Conservation (phyloP, 2,329 filamentous ascomycete species). For the Penicillium glabrum region DNA sequence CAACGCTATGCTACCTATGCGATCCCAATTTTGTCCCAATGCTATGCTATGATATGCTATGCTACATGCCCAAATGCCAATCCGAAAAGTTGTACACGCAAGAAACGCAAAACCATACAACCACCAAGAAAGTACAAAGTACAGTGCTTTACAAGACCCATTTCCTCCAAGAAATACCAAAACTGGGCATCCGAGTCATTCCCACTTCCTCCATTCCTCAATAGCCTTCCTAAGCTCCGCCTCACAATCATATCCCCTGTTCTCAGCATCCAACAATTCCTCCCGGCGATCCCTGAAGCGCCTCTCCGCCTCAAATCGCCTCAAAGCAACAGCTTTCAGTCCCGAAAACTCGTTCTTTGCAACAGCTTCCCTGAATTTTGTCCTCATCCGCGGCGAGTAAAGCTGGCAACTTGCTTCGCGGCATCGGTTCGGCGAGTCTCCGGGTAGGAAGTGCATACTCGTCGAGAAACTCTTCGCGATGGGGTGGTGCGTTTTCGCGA, state of each 20-base stretch:
- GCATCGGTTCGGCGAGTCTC: conserved; percentile 41
- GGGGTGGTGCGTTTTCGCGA: conserved; percentile 53
- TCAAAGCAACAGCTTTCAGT: conserved; percentile 62
- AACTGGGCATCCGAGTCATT: conserved; percentile 36
- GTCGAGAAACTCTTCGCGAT: conserved; percentile 67
- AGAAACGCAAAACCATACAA: background rate
- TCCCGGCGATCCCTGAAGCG: conserved; percentile 59
- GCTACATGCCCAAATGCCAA: background rate
- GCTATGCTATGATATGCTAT: conserved; percentile 1
- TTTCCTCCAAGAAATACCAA: background rate
- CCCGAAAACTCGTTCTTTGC: conserved; percentile 65
- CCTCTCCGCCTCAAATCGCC: conserved; percentile 57
- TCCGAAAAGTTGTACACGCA: background rate
- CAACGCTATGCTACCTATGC: background rate
- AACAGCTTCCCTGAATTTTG: conserved; percentile 67
- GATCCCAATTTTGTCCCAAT: background rate
- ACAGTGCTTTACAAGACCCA: background rate
- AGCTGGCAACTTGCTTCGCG: conserved; percentile 66
- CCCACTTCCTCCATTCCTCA: conserved; percentile 55
- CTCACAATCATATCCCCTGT: conserved; percentile 54
- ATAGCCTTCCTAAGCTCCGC: conserved; percentile 50
- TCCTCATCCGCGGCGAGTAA: conserved; percentile 77
- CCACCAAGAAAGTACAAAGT: background rate
- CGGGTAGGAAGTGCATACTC: conserved; percentile 57
- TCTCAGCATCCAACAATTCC: conserved; percentile 58